Base-by-base conservation (phyloP, 23 red algal species). In the Gracilaria caudata region DNA sequence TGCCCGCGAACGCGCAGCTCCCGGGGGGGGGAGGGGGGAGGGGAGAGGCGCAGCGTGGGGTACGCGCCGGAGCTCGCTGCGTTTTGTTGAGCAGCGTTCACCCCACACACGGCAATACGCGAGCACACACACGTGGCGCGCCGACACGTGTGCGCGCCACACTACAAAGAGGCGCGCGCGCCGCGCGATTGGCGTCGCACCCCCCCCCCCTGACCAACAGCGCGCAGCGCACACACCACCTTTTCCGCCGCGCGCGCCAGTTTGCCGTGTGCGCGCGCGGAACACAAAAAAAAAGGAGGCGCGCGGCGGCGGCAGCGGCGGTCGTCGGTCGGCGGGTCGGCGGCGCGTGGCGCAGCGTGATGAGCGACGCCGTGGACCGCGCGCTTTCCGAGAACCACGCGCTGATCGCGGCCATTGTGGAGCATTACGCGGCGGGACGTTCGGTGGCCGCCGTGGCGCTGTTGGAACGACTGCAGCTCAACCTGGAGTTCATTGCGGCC, bases 401-500 rank as follows among this genome's bases (percentile, higher is more conserved):
- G 34, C 66, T 92, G 35, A 92, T 92, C 53, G 78, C 61, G 25
- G 78, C 89, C 66, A 83, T 92, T 29, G 57, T 92, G 29, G 77
- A 82, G 38, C 78, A 82, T 24, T 77, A 84, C 30, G 63, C 77
- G 24, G 78, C 68, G 23, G 77, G 89, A 20, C 78, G 89, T 4
- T 41, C 28, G 28, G 65, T 60, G 16, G 78, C 78, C 0, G 89
- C 80, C 37, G 68, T 76, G 4, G 64, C 61, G 14, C 79, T 92
- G 32, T 66, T 92, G 41, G 78, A 77, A 28, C 80, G 78, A 17
- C 63, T 92, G 40, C 89, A 92, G 51, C 60, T 51, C 23, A 92
- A 92, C 80, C 79, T 92, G 16, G 89, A 81, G 32, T 92, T 64
- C 79, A 82, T 92, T 55, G 78, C 78, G 44, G 77, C 89, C 49